These are phyloP conservation scores for Trametes hirsuta DNA, from an alignment of 1,284 basidiomycete genomes.

Conservation along the genomic window DNA sequence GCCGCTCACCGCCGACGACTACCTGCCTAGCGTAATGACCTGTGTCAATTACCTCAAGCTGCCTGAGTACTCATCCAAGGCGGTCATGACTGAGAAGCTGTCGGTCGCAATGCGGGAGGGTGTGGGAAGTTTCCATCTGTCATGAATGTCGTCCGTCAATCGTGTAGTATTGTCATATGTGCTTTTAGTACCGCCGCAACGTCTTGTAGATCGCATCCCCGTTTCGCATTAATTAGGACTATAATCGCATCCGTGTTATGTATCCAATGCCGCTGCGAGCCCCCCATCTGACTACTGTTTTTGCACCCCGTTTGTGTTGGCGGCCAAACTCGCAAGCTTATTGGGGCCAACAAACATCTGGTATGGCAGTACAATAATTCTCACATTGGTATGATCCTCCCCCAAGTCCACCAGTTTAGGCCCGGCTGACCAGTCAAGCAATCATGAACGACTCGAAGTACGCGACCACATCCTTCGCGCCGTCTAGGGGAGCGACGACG, in stretches of 20 bases:
- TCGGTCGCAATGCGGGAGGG: constrained; percentile 86
- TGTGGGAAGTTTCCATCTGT: constrained; percentile 93
- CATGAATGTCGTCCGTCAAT: constrained; percentile 48
- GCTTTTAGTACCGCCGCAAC: constrained; percentile 20
- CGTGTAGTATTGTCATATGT: constrained; percentile 26
- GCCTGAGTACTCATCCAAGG: constrained; percentile 89
- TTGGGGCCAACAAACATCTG: too few relatives aligned
- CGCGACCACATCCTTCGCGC: constrained; percentile 44
- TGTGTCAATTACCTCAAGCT: constrained; percentile 97
- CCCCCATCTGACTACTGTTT: too few relatives aligned
- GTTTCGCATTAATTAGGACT: constrained; percentile 18
- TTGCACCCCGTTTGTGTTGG: too few relatives aligned
- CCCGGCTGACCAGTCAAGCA: neutral
- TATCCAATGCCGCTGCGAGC: too few relatives aligned
- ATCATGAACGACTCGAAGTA: constrained; percentile 55
- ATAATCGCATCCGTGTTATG: constrained; percentile 9
- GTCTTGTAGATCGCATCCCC: constrained; percentile 24
- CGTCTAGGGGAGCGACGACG: constrained; percentile 53
- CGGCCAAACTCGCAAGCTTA: too few relatives aligned
- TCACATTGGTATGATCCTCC: too few relatives aligned
- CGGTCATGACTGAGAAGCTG: constrained; percentile 81
- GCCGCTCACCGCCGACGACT: constrained; percentile 89
- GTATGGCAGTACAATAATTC: too few relatives aligned
- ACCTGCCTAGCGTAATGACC: constrained; percentile 98
- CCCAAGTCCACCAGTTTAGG: neutral